These are phyloP conservation scores for Crithidia sp. DNA, from an alignment of 208 protist species.

Conservation along the genomic window DNA sequence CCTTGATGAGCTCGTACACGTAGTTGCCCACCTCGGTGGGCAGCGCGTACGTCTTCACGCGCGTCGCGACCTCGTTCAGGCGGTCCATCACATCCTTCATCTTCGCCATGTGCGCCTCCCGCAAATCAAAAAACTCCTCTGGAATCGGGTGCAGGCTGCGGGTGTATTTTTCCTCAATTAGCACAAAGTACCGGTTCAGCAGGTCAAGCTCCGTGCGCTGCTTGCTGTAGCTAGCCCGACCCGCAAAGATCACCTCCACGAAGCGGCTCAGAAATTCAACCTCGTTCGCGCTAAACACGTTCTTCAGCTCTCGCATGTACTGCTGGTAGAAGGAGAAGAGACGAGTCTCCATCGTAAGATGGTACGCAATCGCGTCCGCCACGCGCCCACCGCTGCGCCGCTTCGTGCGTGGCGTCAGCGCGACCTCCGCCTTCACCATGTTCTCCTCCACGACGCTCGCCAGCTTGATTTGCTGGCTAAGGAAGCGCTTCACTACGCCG, in stretches of 20 bases:
- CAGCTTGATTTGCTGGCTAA: slow-evolving; percentile 83
- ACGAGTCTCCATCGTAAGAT: slow-evolving; percentile 60
- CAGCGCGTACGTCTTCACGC: slow-evolving; percentile 62
- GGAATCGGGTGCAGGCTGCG: slow-evolving; percentile 71
- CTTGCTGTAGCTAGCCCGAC: slow-evolving; percentile 48
- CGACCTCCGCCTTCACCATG: slow-evolving; percentile 59
- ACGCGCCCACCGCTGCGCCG: slow-evolving; percentile 54
- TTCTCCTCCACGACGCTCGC: slow-evolving; percentile 58
- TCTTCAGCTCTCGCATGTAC: slow-evolving; percentile 63
- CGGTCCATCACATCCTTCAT: slow-evolving; percentile 72
- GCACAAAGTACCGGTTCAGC: slow-evolving; percentile 65
- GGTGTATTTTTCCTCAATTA: slow-evolving; percentile 85
- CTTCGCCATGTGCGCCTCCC: slow-evolving; percentile 86
- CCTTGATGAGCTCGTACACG: slow-evolving; percentile 61
- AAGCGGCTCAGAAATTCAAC: slow-evolving; percentile 71
- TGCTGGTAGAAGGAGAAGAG: slow-evolving; percentile 76
- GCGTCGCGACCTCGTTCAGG: slow-evolving; percentile 60
- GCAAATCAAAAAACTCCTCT: slow-evolving; percentile 76
- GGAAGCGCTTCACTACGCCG: slow-evolving; percentile 78
- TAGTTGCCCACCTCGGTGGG: slow-evolving; percentile 53
- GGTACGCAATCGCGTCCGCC: slow-evolving; percentile 82
- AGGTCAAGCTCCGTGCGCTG: slow-evolving; percentile 62
- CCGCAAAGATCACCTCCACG: slow-evolving; percentile 64
- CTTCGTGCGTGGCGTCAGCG: slow-evolving; percentile 72
- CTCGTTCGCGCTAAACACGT: slow-evolving; percentile 55